phyloP scores from a whole-genome alignment of 495 filamentous ascomycete genomes.

The Trichodelitschia bisporula region DNA sequence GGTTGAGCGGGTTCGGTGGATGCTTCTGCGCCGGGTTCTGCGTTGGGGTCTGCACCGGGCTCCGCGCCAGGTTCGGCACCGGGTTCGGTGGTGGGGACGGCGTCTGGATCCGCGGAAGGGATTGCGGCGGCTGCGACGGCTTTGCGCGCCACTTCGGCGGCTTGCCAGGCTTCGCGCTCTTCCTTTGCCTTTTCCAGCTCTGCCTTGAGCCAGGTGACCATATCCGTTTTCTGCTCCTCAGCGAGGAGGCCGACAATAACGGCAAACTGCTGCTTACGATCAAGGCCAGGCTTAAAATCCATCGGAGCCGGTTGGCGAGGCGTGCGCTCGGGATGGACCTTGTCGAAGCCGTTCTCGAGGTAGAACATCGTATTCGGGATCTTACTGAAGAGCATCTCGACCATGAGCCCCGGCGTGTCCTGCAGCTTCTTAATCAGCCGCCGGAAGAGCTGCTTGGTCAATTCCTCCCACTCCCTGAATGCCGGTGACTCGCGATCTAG shows the following conservation, averaged over 20 bases:
- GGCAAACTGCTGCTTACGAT: constrained; percentile 41
- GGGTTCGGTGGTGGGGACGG: too few relatives aligned
- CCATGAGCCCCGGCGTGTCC: constrained; percentile 55
- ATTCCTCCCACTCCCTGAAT: constrained; percentile 79
- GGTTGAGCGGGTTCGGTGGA: too few relatives aligned
- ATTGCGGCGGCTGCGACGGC: constrained; percentile 4
- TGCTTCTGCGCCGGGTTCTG: too few relatives aligned
- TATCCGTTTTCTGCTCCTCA: constrained; percentile 46
- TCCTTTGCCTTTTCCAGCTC: constrained; percentile 37
- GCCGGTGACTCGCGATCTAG: constrained; percentile 35
- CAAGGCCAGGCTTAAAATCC: constrained; percentile 47
- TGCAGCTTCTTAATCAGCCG: constrained; percentile 55
- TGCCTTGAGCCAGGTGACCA: constrained; percentile 60
- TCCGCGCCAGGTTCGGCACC: constrained; percentile 7
- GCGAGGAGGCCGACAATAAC: constrained; percentile 57
- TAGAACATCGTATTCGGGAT: constrained; percentile 60
- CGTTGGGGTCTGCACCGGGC: too few relatives aligned
- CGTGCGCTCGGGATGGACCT: constrained; percentile 35
- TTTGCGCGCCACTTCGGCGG: constrained; percentile 30
- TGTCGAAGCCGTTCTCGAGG: constrained; percentile 75
- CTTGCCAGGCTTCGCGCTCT: constrained; percentile 65
- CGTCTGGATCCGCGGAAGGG: constrained; percentile 16
- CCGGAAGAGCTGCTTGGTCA: constrained; percentile 39
- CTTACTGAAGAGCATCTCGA: constrained; percentile 89
- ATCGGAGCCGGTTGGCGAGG: constrained; percentile 47